Evolutionary conservation across 176 grass and related monocot species (phyloP).

Genomic region (Metroxylon sagu): DNA sequence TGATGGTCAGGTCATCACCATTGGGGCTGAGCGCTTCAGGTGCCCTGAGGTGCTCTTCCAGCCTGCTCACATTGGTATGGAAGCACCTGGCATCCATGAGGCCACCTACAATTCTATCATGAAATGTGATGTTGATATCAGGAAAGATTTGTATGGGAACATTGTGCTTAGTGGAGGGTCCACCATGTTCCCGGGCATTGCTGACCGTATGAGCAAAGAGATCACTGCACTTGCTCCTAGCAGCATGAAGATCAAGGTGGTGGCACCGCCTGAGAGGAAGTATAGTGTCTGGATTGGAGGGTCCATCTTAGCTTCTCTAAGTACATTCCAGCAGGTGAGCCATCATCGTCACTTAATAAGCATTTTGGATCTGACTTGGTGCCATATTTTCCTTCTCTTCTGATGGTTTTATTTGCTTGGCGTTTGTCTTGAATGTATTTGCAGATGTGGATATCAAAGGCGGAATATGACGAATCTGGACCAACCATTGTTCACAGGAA

Average conservation of each 20-base stretch:
- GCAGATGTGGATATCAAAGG: constrained; percentile 19
- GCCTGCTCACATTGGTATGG: constrained; percentile 11
- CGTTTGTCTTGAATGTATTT: neutral
- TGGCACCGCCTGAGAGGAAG: constrained; percentile 10
- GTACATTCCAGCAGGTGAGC: constrained; percentile 11
- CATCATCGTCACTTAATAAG: too few species aligned
- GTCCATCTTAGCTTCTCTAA: constrained; percentile 8
- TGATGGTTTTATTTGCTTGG: too few species aligned
- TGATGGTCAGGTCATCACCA: constrained; percentile 16
- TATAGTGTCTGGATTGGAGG: constrained; percentile 14
- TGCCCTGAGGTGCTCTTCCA: constrained; percentile 18
- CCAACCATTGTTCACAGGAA: constrained; percentile 14
- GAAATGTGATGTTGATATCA: constrained; percentile 12
- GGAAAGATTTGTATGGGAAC: constrained; percentile 11
- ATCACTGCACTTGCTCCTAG: constrained; percentile 9
- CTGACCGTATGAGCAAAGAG: constrained; percentile 15
- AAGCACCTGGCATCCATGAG: constrained; percentile 5
- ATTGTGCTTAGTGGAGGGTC: constrained; percentile 14
- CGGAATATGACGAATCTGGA: constrained; percentile 10
- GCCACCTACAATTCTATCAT: constrained; percentile 11
- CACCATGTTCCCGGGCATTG: constrained; percentile 15
- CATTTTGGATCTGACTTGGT: neutral
- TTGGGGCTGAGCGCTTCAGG: constrained; percentile 7
- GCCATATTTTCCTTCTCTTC: neutral
- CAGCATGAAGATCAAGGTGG: constrained; percentile 20